Base-by-base conservation (phyloP, 2,329 filamentous ascomycete genomes). In the Xylaria sp. region DNA sequence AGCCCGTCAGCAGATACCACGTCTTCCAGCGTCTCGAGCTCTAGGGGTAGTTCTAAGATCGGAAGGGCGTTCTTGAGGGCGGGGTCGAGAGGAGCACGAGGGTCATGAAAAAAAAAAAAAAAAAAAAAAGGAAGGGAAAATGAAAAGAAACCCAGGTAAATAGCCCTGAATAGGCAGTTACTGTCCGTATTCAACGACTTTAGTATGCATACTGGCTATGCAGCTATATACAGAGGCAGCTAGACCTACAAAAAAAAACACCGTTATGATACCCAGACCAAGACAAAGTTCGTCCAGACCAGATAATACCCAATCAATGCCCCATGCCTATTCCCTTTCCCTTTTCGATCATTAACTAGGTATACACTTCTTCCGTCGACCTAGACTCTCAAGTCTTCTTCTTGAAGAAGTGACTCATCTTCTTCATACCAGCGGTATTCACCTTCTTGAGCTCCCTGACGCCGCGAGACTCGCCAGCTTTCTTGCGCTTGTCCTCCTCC, bases 371-470 rank as follows among this genome's bases (percentile, higher is more conserved):
- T 33, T 53, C 39, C n/a, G 9, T 39, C n/a, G 17, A 45, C 47
- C 25, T 72, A 68, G 76, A 31, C 22, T 69, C 15, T 66, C 44
- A 72, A 2, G 67, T n/a, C 61, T 86, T 87, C 81, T 95, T 96
- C 67, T 89, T 89, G 79, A 99, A 99, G 81, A 99, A 99, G 68
- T 90, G 87, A 77, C 92, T 97, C 87, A 99, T 87, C 83, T 98
- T 99, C 86, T 92, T 96, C 96, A 99, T 99, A 1, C 96, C 96
- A 25, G 81, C 88, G 0, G 91, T 94, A 80, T 98, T 92, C 54
- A 94, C 95, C 81, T 98, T 99, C 78, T 92, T 92, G 75, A 99
- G 78, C 54, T 94, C 87, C 76, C 89, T 90, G 1, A 97, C 88
- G 0, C 89, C 94, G 31, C 89, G 85, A 69, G 92, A 96, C 80